Evolutionary conservation across 225 moss, liverwort and hornwort genomes (phyloP), one percentile per base, ranked within the genome.

Genomic region (Physcomitrellopsis africana): DNA sequence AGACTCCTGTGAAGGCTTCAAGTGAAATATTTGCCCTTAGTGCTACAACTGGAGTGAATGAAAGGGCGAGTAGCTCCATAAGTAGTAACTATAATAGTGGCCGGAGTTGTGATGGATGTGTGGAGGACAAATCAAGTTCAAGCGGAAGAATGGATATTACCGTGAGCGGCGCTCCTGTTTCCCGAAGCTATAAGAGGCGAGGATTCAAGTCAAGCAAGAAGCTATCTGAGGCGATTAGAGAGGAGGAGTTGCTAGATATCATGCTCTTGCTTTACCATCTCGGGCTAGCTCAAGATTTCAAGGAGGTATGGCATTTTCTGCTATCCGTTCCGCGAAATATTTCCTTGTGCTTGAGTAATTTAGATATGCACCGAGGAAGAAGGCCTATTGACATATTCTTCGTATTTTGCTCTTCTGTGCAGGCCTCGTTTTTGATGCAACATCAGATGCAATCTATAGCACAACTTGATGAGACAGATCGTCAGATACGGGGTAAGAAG

Each of bases 351-450:
- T 37, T 4, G 32, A 37, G 4, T 37, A 37, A 7, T 37, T 37
- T 37, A 7, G 32, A 37, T 37, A 2, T 7, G 32, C 32, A 37
- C 4, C 32, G 32, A 37, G 32, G 32, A 37, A 37, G 32, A 37
- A 37, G 32, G 32, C 32, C 7, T 37, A 37, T 37, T 37, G 32
- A 37, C 32, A 7, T 22, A 9, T 23, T 9, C 24, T 16, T 22
- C 10, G 9, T 10, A 5, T 53, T 53, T n/a, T 15, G n/a, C 18
- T n/a, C n/a, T n/a, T 18, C 1, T 15, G n/a, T 56, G 14, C 70
- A 99, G 99, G 99, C 99, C 24, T 93, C 95, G 1, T 91, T 75
- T 29, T 93, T 86, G 76, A 89, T 93, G 93, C 99, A 99, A 79
- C 90, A 90, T 27, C 99, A 99, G 84, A 89, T 99, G 92, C 95